phyloP scores from a whole-genome alignment of 371 early-diverging fungal genomes.

The Dinochytrium kinnereticum region DNA sequence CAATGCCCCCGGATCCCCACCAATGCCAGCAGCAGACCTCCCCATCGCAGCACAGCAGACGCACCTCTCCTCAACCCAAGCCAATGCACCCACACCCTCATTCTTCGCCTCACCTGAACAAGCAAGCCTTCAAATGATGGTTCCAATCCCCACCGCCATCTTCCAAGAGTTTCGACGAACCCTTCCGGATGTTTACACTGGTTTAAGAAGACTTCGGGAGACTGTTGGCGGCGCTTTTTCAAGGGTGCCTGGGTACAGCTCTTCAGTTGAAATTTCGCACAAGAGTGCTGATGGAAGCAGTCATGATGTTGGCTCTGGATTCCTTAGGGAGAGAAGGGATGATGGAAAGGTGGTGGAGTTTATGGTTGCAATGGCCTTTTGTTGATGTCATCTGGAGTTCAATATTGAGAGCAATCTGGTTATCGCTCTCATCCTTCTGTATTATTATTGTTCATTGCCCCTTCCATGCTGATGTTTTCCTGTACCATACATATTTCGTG shows the following conservation, averaged over 20 bases:
- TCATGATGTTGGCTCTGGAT: not conserved
- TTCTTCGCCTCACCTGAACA: not conserved
- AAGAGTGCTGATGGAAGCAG: not conserved
- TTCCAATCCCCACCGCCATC: not conserved
- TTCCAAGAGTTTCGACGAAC: not conserved
- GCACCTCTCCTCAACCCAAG: no score
- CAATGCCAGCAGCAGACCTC: no score
- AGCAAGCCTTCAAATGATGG: not conserved
- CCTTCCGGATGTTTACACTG: not conserved
- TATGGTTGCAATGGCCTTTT: conserved; percentile 7
- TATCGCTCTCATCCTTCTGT: no score
- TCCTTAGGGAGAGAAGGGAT: not conserved
- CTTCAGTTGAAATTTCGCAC: no score
- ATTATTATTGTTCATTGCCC: no score
- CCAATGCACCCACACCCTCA: not conserved
- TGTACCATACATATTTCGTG: no score
- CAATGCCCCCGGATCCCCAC: no score
- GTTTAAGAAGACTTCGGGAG: not conserved
- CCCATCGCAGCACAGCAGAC: no score
- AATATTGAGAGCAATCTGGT: not conserved
- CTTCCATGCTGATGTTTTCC: no score
- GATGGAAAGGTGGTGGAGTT: conserved; percentile 14
- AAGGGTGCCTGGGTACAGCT: not conserved
- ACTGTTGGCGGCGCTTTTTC: not conserved
- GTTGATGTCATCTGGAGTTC: not conserved